Evolutionary conservation across 2,329 filamentous ascomycete species (phyloP).

Genomic region (Aschersonia sp.): DNA sequence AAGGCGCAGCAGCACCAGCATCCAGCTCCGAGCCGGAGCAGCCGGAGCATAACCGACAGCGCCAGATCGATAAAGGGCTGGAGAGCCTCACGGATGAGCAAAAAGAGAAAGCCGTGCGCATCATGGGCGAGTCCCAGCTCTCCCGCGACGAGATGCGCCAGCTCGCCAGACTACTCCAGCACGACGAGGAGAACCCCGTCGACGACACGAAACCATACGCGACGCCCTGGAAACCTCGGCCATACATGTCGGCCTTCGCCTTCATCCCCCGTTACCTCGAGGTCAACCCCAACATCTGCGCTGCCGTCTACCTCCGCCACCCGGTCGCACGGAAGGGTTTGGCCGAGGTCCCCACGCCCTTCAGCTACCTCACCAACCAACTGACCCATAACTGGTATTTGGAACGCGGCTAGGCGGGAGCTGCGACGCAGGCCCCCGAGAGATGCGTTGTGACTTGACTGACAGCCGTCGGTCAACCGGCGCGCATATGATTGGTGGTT

Average conservation of each 20-base stretch:
- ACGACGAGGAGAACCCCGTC: conserved; percentile 60
- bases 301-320: conserved; percentile 87
- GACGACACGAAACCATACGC: conserved; percentile 71
- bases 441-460: no score
- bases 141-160: conserved; percentile 35
- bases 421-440: no score
- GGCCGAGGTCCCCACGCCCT: conserved; percentile 78
- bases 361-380: conserved; percentile 53
- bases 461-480: no score
- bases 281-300: conserved; percentile 94
- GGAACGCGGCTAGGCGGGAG: conserved; percentile 47
- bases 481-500: no score
- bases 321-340: conserved; percentile 73
- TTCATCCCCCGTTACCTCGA: conserved; percentile 93
- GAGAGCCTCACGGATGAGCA: conserved; percentile 17
- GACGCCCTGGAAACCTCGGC: conserved; percentile 78
- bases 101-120: conserved; percentile 16
- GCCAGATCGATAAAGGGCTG: conserved; percentile 18
- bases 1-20: neutral
- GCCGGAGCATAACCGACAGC: conserved; percentile 13
- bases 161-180: conserved; percentile 41
- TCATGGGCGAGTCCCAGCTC: conserved; percentile 19
- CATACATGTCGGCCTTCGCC: conserved; percentile 83
- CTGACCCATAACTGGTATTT: conserved; percentile 93
- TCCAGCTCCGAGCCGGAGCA: conserved; percentile 4